Percentiles rank a stretch among this genome's conserved stretches.
These are phyloP conservation scores for Blastobotrys chiropterorum DNA, from an alignment of 805 yeast species.

Conservation along the genomic window DNA sequence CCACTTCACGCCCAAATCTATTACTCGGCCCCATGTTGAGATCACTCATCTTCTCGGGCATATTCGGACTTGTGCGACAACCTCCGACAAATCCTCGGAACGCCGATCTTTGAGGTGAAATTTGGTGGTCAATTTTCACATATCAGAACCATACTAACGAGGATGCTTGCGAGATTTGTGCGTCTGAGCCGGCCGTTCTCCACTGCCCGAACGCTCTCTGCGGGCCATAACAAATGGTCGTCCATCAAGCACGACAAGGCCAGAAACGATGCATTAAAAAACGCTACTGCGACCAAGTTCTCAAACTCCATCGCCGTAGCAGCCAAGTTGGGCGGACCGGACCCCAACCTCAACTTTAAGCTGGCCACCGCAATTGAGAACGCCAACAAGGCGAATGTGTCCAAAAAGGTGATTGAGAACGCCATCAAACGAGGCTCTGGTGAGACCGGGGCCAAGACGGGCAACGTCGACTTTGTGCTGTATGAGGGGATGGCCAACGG, in stretches of 20 bases:
- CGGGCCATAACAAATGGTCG: constrained; percentile 96
- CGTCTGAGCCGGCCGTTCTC: constrained; percentile 2
- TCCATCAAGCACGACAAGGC: constrained; percentile 92
- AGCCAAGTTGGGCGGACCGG: constrained; percentile 59
- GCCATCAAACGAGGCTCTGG: constrained; percentile 86
- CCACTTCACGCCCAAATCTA: too few species aligned
- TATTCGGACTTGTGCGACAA: background rate
- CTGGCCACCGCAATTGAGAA: constrained; percentile 68
- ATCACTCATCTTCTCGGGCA: too few species aligned
- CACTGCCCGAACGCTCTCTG: background rate
- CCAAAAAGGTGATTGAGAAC: constrained; percentile 78
- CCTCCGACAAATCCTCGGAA: background rate
- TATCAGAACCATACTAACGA: background rate
- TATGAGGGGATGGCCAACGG: constrained; percentile 94
- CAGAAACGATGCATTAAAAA: constrained; percentile 76
- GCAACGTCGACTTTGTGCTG: constrained; percentile 44
- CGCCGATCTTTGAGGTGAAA: too few species aligned
- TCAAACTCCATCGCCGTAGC: constrained; percentile 71
- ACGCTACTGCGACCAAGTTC: constrained; percentile 60
- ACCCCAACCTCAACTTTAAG: constrained; percentile 52
- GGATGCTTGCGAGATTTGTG: background rate
- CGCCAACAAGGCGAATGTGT: constrained; percentile 59
- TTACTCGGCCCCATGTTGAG: too few species aligned
- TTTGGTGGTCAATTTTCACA: background rate
- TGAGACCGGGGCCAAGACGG: constrained; percentile 37